A percentile compares a stretch with the other conserved stretches of the same genome.
These are phyloP conservation scores for Diaporthe capsici DNA, from an alignment of 2,329 filamentous ascomycete species.

Conservation along the genomic window DNA sequence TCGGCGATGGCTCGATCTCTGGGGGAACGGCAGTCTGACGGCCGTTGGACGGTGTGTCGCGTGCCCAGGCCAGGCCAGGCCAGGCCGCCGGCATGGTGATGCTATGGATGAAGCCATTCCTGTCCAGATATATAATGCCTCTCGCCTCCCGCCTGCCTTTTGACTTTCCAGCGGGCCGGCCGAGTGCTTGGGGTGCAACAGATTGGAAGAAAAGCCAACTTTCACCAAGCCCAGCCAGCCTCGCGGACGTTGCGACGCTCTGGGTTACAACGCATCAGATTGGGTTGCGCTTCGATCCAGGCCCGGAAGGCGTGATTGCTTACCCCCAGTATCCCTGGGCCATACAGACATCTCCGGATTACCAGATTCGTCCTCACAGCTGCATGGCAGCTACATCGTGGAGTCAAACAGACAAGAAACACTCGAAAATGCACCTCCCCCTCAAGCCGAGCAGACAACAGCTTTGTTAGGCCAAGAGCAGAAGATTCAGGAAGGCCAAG, in stretches of 20 bases:
- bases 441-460: slow-evolving; percentile 9
- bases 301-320: slow-evolving; percentile 24
- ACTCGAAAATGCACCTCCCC: not conserved
- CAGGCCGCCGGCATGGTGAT: slow-evolving; percentile 7
- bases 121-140: slow-evolving; percentile 4
- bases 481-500: slow-evolving; percentile 14
- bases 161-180: not conserved
- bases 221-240: slow-evolving; percentile 10
- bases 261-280: slow-evolving; percentile 30
- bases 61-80: slow-evolving; percentile 9
- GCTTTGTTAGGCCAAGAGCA: slow-evolving; percentile 19
- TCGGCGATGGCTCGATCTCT: slow-evolving; percentile 25
- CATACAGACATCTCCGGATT: slow-evolving; percentile 26
- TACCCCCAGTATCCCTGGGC: slow-evolving; percentile 24
- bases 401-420: slow-evolving; percentile 14
- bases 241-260: slow-evolving; percentile 13
- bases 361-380: slow-evolving; percentile 25
- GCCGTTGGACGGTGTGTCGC: slow-evolving; percentile 9
- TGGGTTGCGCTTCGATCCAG: slow-evolving; percentile 27
- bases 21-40: slow-evolving; percentile 25
- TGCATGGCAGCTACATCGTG: not conserved
- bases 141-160: not conserved
- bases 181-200: slow-evolving; percentile 19
- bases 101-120: slow-evolving; percentile 21
- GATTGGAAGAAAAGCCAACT: not conserved